Base-by-base conservation (phyloP, 192 early-diverging fungal species). In the Helicostylum pulchrum region DNA sequence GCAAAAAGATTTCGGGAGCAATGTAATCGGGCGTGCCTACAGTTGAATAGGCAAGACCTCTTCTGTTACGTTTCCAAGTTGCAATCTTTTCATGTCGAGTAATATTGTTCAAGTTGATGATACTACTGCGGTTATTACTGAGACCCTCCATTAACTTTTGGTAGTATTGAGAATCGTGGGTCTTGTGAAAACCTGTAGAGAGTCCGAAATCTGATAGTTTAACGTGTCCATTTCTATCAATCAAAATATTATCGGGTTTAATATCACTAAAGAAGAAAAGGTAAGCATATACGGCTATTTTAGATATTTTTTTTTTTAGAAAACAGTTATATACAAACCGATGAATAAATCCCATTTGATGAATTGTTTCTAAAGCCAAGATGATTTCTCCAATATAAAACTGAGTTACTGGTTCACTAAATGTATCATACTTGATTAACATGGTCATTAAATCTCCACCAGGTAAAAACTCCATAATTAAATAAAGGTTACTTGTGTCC, bases 121-220 rank as follows among this genome's bases (percentile, higher is more conserved):
- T 90, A 75, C 88, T 62, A 36, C 64, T 68, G 55, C 83, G 85
- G 49, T 79, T 21, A n/a, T 60, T 66, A 7, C 66, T 77, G 42
- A 84, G 80, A 49, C 84, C 87, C 31, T 92, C 91, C 61, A 91
- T 68, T 53, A 94, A 74, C 21, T 85, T 78, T 67, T 91, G 88
- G 71, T 99, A 99, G 75, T 95, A 99, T 42, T 89, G 83, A 30
- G 96, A 97, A 76, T 98, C 96, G 68, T 99, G 97, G 19, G 95
- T 97, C 79, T 94, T 94, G 79, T 98, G 95, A 78, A 99, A 99
- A 0, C 98, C 98, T 1, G 97, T 99, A 3, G 96, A 96, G 12
- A 99, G 84, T n/a, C 98, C 97, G 84, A 99, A 99, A 76, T 99
- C 98, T 7, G 95, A 96, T 9, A 99, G 80, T 79, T 99, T 99